Conservation (phyloP, 2,329 filamentous ascomycete species). For the Pestalotiopsis sp. region DNA sequence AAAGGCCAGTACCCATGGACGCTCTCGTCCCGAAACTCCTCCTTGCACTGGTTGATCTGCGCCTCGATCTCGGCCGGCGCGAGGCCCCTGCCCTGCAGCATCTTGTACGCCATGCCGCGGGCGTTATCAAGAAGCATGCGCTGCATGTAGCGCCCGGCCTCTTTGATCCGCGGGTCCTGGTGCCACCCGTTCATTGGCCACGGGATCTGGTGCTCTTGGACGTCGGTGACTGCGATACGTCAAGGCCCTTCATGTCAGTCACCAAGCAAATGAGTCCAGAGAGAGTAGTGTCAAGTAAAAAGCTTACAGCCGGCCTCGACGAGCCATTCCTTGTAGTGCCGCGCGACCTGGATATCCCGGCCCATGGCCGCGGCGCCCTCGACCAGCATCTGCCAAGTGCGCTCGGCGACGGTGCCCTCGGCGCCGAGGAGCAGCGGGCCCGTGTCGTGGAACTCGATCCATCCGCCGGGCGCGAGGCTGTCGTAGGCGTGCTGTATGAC, state of each 20-base stretch:
- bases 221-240: background rate
- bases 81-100: conserved; percentile 71
- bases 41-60: conserved; percentile 69
- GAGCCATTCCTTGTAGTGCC: conserved; percentile 7
- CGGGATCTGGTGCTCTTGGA: background rate
- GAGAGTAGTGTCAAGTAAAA: too few relatives aligned
- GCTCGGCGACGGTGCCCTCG: background rate
- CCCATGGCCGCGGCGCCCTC: background rate
- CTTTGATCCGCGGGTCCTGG: background rate
- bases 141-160: background rate
- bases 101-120: conserved; percentile 68
- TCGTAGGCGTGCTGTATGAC: background rate
- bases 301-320: conserved; percentile 2
- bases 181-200: background rate
- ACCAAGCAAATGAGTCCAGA: too few relatives aligned
- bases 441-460: conserved; percentile 6
- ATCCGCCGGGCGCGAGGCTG: background rate
- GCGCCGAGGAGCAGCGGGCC: background rate
- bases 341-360: background rate
- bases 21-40: background rate
- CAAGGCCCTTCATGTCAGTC: too few relatives aligned
- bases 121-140: conserved; percentile 37
- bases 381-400: background rate
- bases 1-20: conserved; percentile 2
- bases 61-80: conserved; percentile 76